These are phyloP conservation scores for Penicillium nucicola DNA, from an alignment of 495 filamentous ascomycete genomes.

Conservation along the genomic window DNA sequence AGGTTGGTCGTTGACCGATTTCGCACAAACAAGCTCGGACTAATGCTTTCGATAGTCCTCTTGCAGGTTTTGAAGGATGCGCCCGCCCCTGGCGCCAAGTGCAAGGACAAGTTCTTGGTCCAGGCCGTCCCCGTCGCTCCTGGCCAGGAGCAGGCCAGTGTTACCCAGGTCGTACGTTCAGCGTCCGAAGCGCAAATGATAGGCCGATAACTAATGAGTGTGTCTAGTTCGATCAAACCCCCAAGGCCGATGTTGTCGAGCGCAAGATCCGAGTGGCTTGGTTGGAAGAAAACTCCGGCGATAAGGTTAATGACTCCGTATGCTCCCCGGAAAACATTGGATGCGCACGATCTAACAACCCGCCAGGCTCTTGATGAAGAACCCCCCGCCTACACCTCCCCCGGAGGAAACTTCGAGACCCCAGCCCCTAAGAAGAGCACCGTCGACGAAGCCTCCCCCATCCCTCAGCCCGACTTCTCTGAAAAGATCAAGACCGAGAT, in stretches of 20 bases:
- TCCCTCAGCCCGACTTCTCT: constrained; percentile 41
- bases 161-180: constrained; percentile 71
- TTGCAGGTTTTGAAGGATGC: constrained; percentile 98
- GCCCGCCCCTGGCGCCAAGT: constrained; percentile 78
- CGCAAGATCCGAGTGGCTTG: constrained; percentile 95
- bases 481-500: constrained; percentile 38
- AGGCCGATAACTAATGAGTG: constrained; percentile 11
- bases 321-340: constrained; percentile 10
- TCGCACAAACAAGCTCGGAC: constrained; percentile 5
- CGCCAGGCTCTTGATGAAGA: constrained; percentile 36
- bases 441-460: constrained; percentile 32
- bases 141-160: constrained; percentile 77
- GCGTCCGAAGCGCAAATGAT: neutral
- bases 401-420: constrained; percentile 49
- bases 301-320: constrained; percentile 48
- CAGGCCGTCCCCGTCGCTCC: constrained; percentile 84
- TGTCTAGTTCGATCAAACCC: constrained; percentile 62
- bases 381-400: constrained; percentile 56
- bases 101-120: constrained; percentile 97
- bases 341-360: constrained; percentile 6
- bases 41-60: constrained; percentile 58
- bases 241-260: constrained; percentile 77
- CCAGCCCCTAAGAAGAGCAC: constrained; percentile 39
- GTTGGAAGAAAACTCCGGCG: constrained; percentile 56
- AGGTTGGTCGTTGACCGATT: constrained; percentile 52